Base-by-base conservation (phyloP, 768 basidiomycete species). In the Lactifluus subvellereus region DNA sequence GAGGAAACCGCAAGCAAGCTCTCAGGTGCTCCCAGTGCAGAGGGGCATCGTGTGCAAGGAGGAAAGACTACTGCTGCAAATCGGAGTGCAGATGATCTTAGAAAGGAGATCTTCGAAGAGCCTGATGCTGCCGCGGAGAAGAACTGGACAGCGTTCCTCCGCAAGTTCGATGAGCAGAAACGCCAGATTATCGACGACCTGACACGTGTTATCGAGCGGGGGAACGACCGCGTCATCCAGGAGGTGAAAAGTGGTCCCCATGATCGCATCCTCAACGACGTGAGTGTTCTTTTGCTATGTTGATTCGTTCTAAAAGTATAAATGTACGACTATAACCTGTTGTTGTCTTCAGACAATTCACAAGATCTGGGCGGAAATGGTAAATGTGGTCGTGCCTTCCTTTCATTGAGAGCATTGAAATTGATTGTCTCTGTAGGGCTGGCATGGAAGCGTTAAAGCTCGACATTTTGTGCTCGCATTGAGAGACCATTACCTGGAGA, bases 401-500 rank as follows among this genome's bases (percentile, higher is more conserved):
- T 10, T 16, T 37, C 22, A 27, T 50, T 4, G 18, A 27, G 3
- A 5, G 8, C n/a, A 14, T 27, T 35, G 32, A 54, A 4, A 10
- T 30, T 49, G 33, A 59, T n/a, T 4, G 30, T n/a, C 14, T 14
- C 11, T 22, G 27, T n/a, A 61, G 60, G 49, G 69, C 71, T 40
- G 65, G 65, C 62, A 62, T 14, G 65, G 65, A 45, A 65, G 62
- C 20, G 64, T 64, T 30, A 64, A 64, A 20, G 63, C 63, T 13
- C 63, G 59, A 27, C 61, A 66, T 32, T 62, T 66, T 51, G 65
- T 66, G 6, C 67, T 72, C 42, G 70, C 72, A 6, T 65, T 76
- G 3, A 65, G 71, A 6, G 75, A 76, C 59, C 69, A 75, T 66
- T 73, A 70, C 65, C 38, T 62, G 6, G 71, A 75, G 48, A 65